phyloP scores from a whole-genome alignment of 768 basidiomycete species.

The Gyrodon lividus region DNA sequence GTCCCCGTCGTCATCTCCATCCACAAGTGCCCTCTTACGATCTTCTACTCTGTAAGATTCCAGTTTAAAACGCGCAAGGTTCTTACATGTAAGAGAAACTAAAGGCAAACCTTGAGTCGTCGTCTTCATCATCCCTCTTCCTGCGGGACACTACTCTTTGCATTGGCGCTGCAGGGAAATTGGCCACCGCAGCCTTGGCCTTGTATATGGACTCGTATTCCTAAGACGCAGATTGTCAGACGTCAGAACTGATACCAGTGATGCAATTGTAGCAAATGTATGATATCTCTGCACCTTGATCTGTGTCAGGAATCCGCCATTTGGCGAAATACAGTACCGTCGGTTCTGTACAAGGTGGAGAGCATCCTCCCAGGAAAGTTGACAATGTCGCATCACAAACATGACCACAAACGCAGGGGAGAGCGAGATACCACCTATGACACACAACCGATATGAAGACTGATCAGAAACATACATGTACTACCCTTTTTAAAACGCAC shows the following conservation, averaged over 20 bases:
- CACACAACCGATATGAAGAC: not conserved
- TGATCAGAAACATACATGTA: not conserved
- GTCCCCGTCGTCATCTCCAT: conserved; percentile 28
- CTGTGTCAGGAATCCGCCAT: conserved; percentile 88
- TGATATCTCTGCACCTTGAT: conserved; percentile 61
- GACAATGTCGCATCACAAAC: conserved; percentile 88
- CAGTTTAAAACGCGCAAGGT: not conserved
- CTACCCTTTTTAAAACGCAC: conserved; percentile 37
- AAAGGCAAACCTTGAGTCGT: conserved; percentile 44
- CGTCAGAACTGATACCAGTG: not conserved
- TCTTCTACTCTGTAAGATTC: conserved; percentile 36
- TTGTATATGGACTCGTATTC: conserved; percentile 93
- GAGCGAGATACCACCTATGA: conserved; percentile 77
- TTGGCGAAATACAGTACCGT: conserved; percentile 91
- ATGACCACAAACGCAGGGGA: conserved; percentile 90
- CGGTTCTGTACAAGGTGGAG: conserved; percentile 86
- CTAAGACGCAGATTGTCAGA: conserved; percentile 36
- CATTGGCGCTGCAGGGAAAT: conserved; percentile 45
- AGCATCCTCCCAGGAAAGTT: conserved; percentile 84
- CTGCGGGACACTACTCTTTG: conserved; percentile 51
- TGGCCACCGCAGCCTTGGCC: conserved; percentile 67
- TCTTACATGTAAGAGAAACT: not conserved
- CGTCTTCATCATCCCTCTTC: conserved; percentile 75
- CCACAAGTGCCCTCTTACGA: conserved; percentile 42
- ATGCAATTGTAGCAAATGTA: not conserved